Evolutionary conservation across 345 rosid genomes (phyloP), one percentile per base, ranked within the genome.

Genomic region (Orychophragmus violaceus): DNA sequence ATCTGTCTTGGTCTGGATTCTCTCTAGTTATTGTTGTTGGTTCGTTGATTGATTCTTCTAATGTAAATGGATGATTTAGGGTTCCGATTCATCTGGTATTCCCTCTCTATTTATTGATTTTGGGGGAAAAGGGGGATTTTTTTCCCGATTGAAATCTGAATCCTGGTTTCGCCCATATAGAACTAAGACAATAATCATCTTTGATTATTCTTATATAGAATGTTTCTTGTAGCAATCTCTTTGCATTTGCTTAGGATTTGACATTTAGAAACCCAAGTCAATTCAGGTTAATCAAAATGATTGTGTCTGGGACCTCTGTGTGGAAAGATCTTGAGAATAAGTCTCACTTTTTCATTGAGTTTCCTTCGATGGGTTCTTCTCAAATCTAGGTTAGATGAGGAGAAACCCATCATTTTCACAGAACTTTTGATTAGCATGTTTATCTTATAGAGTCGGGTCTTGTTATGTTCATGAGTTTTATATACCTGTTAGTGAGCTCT

Each of bases 111-210:
- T 70, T 51, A 52, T 69, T 5, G 32, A 17, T 48, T 60, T 9
- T 8, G 59, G 17, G 3, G 9, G 1, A 1, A 36, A 4, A 11
- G n/a, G n/a, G n/a, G n/a, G n/a, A n/a, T n/a, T n/a, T n/a, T n/a
- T n/a, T n/a, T n/a, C n/a, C n/a, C n/a, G n/a, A n/a, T 28, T 58
- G 22, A 21, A 61, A 53, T 44, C 63, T 42, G 44, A 50, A 49
- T 69, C 32, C 6, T 36, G 3, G 59, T 18, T 33, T 52, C 11
- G 5, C 14, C 21, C 8, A 4, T 42, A 21, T 42, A 13, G 17
- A 27, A 50, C 59, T 10, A 8, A 3, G 22, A 14, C 14, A 27
- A 10, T 1, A 10, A 3, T 14, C 9, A 37, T 33, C 21, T n/a
- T 54, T 13, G 6, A 19, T 41, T 23, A 1, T 33, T 17, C 4